phyloP scores from a whole-genome alignment of 176 grass and related monocot genomes.

The Sorghum bicolor region DNA sequence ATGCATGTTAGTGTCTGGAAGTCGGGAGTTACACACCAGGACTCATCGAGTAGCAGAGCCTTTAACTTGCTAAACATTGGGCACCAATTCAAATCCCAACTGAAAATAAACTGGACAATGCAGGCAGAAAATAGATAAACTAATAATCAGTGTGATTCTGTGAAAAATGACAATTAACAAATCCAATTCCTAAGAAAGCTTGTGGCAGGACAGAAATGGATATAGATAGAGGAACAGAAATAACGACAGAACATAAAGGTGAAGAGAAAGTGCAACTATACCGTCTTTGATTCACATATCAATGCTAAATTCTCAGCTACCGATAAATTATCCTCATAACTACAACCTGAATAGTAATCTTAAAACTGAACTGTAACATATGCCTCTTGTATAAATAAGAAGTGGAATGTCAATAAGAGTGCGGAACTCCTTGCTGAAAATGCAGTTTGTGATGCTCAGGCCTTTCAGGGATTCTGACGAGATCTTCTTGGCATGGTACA shows the following conservation, averaged over 20 bases:
- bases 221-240: too few relatives aligned
- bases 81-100: neutral
- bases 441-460: neutral
- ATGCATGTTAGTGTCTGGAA: neutral
- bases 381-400: neutral
- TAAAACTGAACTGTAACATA: neutral
- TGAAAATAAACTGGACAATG: neutral
- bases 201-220: too few relatives aligned
- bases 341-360: neutral
- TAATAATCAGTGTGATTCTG: too few relatives aligned
- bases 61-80: neutral
- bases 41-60: neutral
- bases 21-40: neutral
- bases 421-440: neutral
- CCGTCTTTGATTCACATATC: slow-evolving; percentile 11
- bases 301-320: slow-evolving; percentile 16
- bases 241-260: neutral
- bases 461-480: neutral
- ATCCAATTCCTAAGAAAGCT: too few relatives aligned
- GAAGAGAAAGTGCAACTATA: neutral
- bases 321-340: neutral
- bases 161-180: too few relatives aligned
- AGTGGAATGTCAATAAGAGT: neutral
- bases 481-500: neutral
- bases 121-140: too few relatives aligned